Percentiles rank a stretch among this genome's conserved stretches.
Conservation (phyloP, 2,329 filamentous ascomycete species). For the Penicillium sp. region DNA sequence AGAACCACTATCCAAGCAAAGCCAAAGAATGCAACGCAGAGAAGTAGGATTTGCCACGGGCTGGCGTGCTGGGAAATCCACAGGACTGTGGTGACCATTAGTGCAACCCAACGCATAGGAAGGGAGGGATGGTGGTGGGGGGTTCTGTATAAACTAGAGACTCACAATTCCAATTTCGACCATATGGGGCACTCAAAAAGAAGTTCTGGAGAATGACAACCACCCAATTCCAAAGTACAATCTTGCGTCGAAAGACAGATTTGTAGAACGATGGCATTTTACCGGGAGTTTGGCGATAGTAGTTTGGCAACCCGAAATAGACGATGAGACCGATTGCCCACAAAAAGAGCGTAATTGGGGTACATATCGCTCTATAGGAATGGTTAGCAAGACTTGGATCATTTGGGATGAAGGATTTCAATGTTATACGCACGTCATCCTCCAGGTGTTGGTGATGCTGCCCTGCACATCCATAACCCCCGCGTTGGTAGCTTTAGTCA, state of each 20-base stretch:
- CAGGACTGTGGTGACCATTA: constrained; percentile 35
- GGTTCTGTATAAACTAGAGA: not conserved
- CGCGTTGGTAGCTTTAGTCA: constrained; percentile 40
- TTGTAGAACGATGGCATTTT: constrained; percentile 58
- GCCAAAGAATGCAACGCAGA: constrained; percentile 44
- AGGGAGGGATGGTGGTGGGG: no score
- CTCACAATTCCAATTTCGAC: constrained; percentile 56
- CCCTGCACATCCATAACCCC: constrained; percentile 34
- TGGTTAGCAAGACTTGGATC: constrained; percentile 14
- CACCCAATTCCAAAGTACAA: constrained; percentile 59
- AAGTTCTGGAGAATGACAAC: constrained; percentile 58
- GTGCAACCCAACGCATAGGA: not conserved
- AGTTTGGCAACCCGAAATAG: constrained; percentile 56
- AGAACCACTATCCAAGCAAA: constrained; percentile 47
- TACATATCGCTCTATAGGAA: constrained; percentile 41
- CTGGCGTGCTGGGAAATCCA: constrained; percentile 51
- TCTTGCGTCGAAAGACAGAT: constrained; percentile 53
- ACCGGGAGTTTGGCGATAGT: constrained; percentile 57
- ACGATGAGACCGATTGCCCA: constrained; percentile 50
- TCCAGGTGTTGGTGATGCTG: constrained; percentile 37
- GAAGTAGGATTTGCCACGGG: constrained; percentile 49
- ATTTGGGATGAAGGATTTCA: not conserved
- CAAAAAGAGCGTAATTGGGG: constrained; percentile 51
- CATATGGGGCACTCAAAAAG: constrained; percentile 58
- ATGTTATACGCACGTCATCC: constrained; percentile 33